Conservation (phyloP, 179 eudicot species). For the Beta macrorhiza region DNA sequence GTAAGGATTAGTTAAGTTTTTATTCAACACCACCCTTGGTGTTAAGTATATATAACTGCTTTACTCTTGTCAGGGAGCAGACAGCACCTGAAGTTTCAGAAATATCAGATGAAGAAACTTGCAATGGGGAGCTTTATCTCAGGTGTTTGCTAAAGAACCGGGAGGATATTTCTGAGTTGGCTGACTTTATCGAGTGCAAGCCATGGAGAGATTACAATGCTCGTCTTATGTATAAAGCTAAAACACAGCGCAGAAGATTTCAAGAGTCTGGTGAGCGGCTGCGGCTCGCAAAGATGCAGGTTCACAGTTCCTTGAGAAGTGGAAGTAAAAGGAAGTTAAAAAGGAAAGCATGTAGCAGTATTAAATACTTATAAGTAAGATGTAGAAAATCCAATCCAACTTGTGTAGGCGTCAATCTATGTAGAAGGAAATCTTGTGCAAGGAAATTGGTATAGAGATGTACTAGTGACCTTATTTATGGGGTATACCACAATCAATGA, state of each 20-base stretch:
- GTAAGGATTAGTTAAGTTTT: not conserved
- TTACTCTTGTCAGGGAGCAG: constrained; percentile 18
- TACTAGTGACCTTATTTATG: no score
- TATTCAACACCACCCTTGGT: not conserved
- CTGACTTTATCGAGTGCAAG: constrained; percentile 65
- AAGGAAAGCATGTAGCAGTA: not conserved
- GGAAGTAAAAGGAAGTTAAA: not conserved
- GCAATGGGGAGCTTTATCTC: constrained; percentile 53
- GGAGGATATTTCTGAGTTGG: constrained; percentile 48
- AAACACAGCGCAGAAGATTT: not conserved
- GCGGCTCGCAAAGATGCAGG: not conserved
- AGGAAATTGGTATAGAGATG: no score
- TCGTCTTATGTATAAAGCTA: constrained; percentile 22
- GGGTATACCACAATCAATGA: no score
- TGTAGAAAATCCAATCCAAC: no score
- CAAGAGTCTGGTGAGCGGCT: not conserved
- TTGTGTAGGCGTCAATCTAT: no score
- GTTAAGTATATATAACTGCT: not conserved
- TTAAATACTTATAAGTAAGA: constrained; percentile 18
- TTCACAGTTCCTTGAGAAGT: not conserved
- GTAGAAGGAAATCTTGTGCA: no score
- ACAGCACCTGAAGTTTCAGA: constrained; percentile 12
- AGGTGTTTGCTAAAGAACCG: constrained; percentile 24
- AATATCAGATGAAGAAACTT: constrained; percentile 36
- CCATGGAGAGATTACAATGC: constrained; percentile 56